Evolutionary conservation across 768 basidiomycete genomes (phyloP).

Genomic region (Mycena floridula): DNA sequence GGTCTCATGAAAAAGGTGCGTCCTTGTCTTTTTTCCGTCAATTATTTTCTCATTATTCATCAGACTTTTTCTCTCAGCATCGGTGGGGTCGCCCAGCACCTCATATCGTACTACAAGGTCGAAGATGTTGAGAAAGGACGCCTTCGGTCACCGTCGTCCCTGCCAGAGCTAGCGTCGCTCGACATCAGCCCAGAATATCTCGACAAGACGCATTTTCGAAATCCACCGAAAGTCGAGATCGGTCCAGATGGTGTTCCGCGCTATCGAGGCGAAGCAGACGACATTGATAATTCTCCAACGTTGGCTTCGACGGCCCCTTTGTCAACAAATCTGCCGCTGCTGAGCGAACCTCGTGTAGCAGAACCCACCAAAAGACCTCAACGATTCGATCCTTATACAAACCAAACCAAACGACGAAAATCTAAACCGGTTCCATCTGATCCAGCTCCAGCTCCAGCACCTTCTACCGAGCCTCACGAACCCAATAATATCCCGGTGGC

Average conservation of each 20-base stretch:
- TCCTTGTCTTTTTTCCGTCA: slow-evolving; percentile 5
- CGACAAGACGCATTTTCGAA: slow-evolving; percentile 85
- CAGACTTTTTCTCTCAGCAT: slow-evolving; percentile 92
- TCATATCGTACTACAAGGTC: slow-evolving; percentile 92
- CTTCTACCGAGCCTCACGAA: background rate
- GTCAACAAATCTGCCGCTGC: slow-evolving; percentile 41
- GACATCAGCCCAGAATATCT: slow-evolving; percentile 87
- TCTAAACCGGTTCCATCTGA: background rate
- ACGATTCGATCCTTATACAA: slow-evolving; percentile 36
- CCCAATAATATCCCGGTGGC: background rate
- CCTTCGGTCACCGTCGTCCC: slow-evolving; percentile 79
- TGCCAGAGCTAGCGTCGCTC: slow-evolving; percentile 81
- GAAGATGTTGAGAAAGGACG: slow-evolving; percentile 88
- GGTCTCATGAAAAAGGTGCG: slow-evolving; percentile 97
- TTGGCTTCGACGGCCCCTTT: slow-evolving; percentile 32
- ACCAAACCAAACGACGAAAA: background rate
- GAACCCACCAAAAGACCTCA: slow-evolving; percentile 36
- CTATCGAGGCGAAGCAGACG: slow-evolving; percentile 82
- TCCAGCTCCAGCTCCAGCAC: background rate
- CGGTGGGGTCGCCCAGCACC: slow-evolving; percentile 79
- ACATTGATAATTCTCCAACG: slow-evolving; percentile 42
- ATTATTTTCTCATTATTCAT: background rate
- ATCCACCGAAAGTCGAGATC: slow-evolving; percentile 76
- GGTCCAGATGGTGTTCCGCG: slow-evolving; percentile 77
- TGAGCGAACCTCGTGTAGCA: slow-evolving; percentile 37